Percentiles rank a stretch among this genome's conserved stretches.
phyloP scores from a whole-genome alignment of 177 flowering plant genomes.

The Vitis hybrid region DNA sequence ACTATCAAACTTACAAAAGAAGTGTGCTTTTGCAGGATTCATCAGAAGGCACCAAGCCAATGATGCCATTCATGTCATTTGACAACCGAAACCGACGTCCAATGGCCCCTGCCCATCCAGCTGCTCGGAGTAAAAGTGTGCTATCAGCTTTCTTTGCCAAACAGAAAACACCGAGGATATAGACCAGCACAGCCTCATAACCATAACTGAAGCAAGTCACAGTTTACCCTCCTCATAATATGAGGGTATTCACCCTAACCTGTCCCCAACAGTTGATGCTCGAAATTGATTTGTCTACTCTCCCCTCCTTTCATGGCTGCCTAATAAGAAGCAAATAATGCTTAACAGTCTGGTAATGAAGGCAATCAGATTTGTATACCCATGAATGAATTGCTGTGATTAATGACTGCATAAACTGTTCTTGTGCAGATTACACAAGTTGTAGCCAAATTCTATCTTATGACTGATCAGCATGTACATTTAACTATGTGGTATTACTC shows the following conservation, averaged over 20 bases:
- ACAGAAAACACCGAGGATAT: constrained; percentile 58
- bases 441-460: background rate
- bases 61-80: constrained; percentile 59
- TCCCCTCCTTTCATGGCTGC: constrained; percentile 10
- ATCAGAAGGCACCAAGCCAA: constrained; percentile 42
- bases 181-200: constrained; percentile 39
- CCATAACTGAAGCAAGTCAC: background rate
- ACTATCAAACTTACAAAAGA: background rate
- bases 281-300: background rate
- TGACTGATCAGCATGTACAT: background rate
- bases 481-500: background rate
- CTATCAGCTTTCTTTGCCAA: constrained; percentile 83
- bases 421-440: background rate
- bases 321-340: constrained; percentile 17
- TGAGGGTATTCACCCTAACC: constrained; percentile 2
- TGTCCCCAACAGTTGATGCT: constrained; percentile 1
- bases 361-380: background rate
- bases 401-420: background rate
- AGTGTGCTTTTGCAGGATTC: constrained; percentile 42
- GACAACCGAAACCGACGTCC: constrained; percentile 42
- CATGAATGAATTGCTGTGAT: background rate
- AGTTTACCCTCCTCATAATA: background rate
- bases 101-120: constrained; percentile 38
- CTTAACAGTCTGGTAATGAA: constrained; percentile 3
- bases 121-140: constrained; percentile 76